Evolutionary conservation across 306 rosid species (phyloP), one percentile per base, ranked within the genome.

Genomic region (Mucuna pruriens): DNA sequence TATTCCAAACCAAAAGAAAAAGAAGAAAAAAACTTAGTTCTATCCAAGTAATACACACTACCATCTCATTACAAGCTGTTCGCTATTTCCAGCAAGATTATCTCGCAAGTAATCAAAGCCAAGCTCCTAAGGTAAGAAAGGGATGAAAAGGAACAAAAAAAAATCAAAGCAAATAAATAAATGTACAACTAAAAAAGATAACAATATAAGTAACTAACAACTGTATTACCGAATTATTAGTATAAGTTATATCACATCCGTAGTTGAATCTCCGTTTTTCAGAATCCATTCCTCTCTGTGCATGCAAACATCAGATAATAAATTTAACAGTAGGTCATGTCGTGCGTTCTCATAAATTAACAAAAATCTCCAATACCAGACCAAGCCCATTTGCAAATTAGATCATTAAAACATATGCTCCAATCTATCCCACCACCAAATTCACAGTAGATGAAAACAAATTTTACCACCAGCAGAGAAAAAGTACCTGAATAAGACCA

Each of bases 91-190:
- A 75, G 99, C 98, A 78, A 95, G 99, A 87, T 95, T 93, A 82
- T 95, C 99, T 44, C 98, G 92, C 76, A 95, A 88, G 84, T 95
- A 95, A 87, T 95, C 99, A 83, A 95, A 95, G 83, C 99, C 99
- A 88, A 95, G 97, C 83, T 95, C 99, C 99, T 93, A 84, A 42
- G 19, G 51, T 48, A 69, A 69, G 63, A 78, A 65, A 36, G 6
- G 73, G 31, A 8, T 3, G 11, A 39, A 71, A 82, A 68, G 26
- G 51, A 68, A 62, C 62, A 63, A 17, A 60, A 40, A 44, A 51
- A 63, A 79, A 44, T 64, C 13, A 36, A 34, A 8, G 34, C 17
- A 69, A 65, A 75, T 12, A 75, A 78, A 76, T 75, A 40, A 80
- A 78, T 65, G 76, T 63, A 40, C 61, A 70, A 46, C 38, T 29